A percentile compares a stretch with the other conserved stretches of the same genome.
Conservation (phyloP, 768 basidiomycete species). For the Leucosporidium scottii region DNA sequence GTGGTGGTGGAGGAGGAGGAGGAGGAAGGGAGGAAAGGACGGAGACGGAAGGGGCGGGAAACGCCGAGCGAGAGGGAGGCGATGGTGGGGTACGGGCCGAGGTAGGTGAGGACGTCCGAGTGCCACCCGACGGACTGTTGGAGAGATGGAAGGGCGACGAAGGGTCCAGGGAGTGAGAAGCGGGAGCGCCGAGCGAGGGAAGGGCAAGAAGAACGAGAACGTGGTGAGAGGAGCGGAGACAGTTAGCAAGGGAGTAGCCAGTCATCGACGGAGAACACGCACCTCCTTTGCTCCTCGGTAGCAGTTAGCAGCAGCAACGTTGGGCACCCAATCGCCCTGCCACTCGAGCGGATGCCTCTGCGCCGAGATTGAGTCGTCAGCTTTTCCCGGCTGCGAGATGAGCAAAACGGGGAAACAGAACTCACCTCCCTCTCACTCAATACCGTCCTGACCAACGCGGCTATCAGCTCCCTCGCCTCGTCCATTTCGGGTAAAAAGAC, state of each 20-base stretch:
- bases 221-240: background rate
- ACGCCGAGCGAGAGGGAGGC: slow-evolving; percentile 36
- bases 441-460: slow-evolving; percentile 25
- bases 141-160: too few relatives aligned
- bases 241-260: too few relatives aligned
- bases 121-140: slow-evolving; percentile 32
- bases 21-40: slow-evolving; percentile 24
- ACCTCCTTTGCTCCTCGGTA: slow-evolving; percentile 32
- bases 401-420: background rate
- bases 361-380: background rate
- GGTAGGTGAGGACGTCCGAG: slow-evolving; percentile 35
- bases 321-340: slow-evolving; percentile 32
- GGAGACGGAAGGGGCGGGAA: slow-evolving; percentile 34
- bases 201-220: background rate
- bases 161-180: background rate
- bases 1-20: background rate
- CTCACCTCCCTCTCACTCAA: slow-evolving; percentile 4
- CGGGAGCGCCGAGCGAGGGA: background rate
- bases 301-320: slow-evolving; percentile 37
- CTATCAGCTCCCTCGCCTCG: slow-evolving; percentile 27
- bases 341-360: slow-evolving; percentile 28
- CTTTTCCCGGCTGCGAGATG: background rate
- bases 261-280: background rate
- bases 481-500: slow-evolving; percentile 27
- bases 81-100: slow-evolving; percentile 36